Evolutionary conservation across 177 flowering plant genomes (phyloP).

Genomic region (Tripterygium wilfordii): DNA sequence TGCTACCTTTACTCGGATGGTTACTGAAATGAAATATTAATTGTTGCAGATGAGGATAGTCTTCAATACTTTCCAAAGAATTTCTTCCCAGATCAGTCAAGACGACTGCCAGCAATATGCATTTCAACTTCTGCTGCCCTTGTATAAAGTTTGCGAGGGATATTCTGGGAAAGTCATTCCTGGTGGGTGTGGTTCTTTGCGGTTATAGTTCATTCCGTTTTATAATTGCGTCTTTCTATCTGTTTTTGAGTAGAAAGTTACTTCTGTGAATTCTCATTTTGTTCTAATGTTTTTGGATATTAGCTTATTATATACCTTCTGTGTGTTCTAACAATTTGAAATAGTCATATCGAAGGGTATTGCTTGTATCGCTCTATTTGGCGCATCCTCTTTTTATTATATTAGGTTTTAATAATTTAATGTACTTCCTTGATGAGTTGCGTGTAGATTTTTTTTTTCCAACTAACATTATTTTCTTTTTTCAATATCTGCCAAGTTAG

Average conservation of each 20-base stretch:
- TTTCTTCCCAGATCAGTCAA: constrained; percentile 34
- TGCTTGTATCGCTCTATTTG: too few relatives aligned
- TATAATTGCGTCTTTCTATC: neutral
- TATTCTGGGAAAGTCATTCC: constrained; percentile 69
- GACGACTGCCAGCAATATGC: constrained; percentile 50
- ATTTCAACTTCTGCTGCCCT: constrained; percentile 46
- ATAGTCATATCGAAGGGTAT: too few relatives aligned
- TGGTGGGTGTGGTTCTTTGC: constrained; percentile 50
- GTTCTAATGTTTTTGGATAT: too few relatives aligned
- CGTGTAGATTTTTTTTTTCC: neutral
- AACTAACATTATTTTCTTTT: neutral
- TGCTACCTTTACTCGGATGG: neutral
- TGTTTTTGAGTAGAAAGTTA: neutral
- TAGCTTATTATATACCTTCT: too few relatives aligned
- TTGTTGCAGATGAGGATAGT: constrained; percentile 80
- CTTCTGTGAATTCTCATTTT: neutral
- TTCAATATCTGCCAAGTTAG: neutral
- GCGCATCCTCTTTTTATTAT: too few relatives aligned
- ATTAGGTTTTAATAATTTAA: too few relatives aligned
- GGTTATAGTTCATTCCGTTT: too few relatives aligned
- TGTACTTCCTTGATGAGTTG: too few relatives aligned
- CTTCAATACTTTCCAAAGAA: constrained; percentile 41
- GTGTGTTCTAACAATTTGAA: too few relatives aligned
- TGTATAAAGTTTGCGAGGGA: constrained; percentile 90
- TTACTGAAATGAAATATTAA: neutral